Base-by-base conservation (phyloP, 129 eudicot species). In the Solidago caesia region DNA sequence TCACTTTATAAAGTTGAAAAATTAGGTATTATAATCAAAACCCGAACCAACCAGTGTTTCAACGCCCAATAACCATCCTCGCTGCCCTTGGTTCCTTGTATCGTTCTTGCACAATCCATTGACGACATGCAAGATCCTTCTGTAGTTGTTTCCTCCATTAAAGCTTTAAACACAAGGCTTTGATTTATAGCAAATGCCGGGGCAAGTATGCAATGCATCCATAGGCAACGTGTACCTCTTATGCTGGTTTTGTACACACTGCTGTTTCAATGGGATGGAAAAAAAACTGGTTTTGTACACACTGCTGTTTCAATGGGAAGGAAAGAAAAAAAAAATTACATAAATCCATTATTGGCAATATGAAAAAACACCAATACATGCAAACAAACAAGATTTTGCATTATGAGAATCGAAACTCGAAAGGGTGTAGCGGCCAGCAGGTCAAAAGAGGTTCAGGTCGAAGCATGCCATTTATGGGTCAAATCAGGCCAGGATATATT, bases 51-150 rank as follows among this genome's bases (percentile, higher is more conserved):
- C 6, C 27, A 62, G 9, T 3, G 0, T 2, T 9, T 29, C 21
- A 8, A 4, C 70, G 42, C 53, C 48, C 48, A 2, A 27, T 5
- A 44, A 66, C 53, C 49, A 16, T 44, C 14, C 48, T 11, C 5
- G 44, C 33, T 10, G 46, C 47, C 69, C 41, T 9, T 60, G 4
- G 42, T 47, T 62, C 62, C 77, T 44, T 44, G 29, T 15, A 26
- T 43, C 26, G 15, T 61, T 44, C 27, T 26, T 26, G 62, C 61
- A 15, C 14, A 63, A 60, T 74, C 70, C 71, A 44, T 73, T 33
- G 41, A 15, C 16, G 61, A 21, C 78, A 39, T 48, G 39, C 42
- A 74, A 49, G 63, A 74, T 74, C 71, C 49, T 39, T 73, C 52
- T 15, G 42, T 62, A 45, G 61, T 63, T 64, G 43, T 39, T 63